A percentile compares a stretch with the other conserved stretches of the same genome.
Conservation (phyloP, 805 yeast species). For the Brettanomyces bruxellensis region DNA sequence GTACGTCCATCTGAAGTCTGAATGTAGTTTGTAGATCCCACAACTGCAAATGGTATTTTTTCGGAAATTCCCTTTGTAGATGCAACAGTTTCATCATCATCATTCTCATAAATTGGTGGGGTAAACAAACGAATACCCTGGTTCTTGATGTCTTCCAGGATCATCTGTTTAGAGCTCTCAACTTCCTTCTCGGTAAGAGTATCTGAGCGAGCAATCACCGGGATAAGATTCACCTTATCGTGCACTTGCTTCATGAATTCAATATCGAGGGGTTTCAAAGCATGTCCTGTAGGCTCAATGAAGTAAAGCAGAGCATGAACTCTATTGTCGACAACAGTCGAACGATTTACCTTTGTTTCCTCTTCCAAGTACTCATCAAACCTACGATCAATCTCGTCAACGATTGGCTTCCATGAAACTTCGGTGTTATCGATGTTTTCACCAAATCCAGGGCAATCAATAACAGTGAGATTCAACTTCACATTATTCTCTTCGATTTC, state of each 20-base stretch:
- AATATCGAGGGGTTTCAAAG: slow-evolving; percentile 80
- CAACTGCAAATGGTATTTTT: slow-evolving; percentile 85
- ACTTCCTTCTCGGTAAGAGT: slow-evolving; percentile 86
- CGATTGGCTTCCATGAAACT: slow-evolving; percentile 76
- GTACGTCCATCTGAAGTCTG: slow-evolving; percentile 63
- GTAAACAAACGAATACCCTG: slow-evolving; percentile 69
- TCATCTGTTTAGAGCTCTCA: slow-evolving; percentile 61
- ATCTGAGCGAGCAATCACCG: slow-evolving; percentile 91
- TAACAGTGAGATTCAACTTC: slow-evolving; percentile 69
- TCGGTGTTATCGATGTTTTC: slow-evolving; percentile 74
- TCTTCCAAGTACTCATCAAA: slow-evolving; percentile 84
- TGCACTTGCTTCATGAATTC: slow-evolving; percentile 81
- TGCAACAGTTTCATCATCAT: slow-evolving; percentile 68
- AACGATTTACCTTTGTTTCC: slow-evolving; percentile 76
- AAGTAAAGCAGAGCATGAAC: slow-evolving; percentile 91
- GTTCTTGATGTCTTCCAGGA: slow-evolving; percentile 64
- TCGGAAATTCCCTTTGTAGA: slow-evolving; percentile 59
- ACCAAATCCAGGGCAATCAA: slow-evolving; percentile 93
- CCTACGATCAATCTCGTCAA: slow-evolving; percentile 78
- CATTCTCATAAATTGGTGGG: slow-evolving; percentile 69
- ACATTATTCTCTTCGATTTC: slow-evolving; percentile 93
- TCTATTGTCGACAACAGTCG: slow-evolving; percentile 66
- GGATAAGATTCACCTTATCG: slow-evolving; percentile 87
- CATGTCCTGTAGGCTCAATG: slow-evolving; percentile 96
- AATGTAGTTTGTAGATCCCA: slow-evolving; percentile 76